Evolutionary conservation across 2,329 filamentous ascomycete species (phyloP), one percentile per base, ranked within the genome.

Genomic region (Diaporthe eres): DNA sequence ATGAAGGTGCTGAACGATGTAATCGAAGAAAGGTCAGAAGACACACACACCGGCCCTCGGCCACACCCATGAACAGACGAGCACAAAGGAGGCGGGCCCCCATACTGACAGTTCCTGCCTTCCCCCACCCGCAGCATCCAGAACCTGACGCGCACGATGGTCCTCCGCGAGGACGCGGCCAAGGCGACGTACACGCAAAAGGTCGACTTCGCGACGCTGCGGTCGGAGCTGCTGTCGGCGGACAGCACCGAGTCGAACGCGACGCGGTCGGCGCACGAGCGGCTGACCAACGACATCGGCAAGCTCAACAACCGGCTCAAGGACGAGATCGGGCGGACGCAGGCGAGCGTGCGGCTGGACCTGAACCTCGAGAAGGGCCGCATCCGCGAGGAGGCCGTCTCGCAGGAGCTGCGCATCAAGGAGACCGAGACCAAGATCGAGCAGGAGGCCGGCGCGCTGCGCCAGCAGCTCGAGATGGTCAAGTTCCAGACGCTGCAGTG

Each of bases 341-440:
- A 98, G 86, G 96, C 96, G 8, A 96, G 94, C 77, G 96, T 98
- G 51, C 90, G 96, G 76, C 87, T 99, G 61, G 97, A 99, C 85
- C 87, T 99, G 77, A 99, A 98, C 85, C 87, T 99, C 61, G 97
- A 99, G 83, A 99, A 99, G 87, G 97, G 97, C 19, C 91, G 97
- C 77, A 99, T 98, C 79, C 89, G 97, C 77, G 97, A 99, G 86
- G 97, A 99, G 88, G 95, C 96, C 25, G 97, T 98, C 79, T 94
- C 94, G 75, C 97, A 98, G 86, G 97, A 99, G 85, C 92, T 99
- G 85, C 97, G 98, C 88, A 95, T 99, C 81, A 98, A 98, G 88
- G 97, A 99, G 90, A 98, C 97, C 17, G 97, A 99, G 87, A 98
- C 96, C 75, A 93, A 97, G 85, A 98, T 99, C 81, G 97, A 99